Evolutionary conservation across 345 rosid species (phyloP).

Genomic region (Clarkia xantiana): DNA sequence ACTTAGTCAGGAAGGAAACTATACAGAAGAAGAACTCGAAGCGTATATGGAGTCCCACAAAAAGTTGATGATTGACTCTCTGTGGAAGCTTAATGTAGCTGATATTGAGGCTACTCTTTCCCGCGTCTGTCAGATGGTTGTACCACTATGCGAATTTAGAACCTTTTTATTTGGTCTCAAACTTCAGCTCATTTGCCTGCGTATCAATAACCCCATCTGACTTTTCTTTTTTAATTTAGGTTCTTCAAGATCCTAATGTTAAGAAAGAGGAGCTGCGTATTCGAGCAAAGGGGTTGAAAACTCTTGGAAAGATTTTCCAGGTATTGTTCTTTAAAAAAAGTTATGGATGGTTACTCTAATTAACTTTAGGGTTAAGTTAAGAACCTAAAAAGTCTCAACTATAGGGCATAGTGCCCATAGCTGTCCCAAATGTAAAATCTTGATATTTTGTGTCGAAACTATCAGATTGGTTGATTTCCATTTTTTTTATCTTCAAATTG

Average conservation of each 20-base stretch:
- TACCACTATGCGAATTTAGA: constrained; percentile 10
- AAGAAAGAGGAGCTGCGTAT: constrained; percentile 84
- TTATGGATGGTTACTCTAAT: too few relatives aligned
- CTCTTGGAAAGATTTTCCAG: constrained; percentile 94
- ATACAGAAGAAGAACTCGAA: constrained; percentile 87
- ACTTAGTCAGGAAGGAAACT: constrained; percentile 66
- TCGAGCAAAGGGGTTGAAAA: constrained; percentile 87
- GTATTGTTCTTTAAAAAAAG: constrained; percentile 15
- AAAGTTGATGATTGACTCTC: constrained; percentile 80
- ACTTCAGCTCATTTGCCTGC: constrained; percentile 3
- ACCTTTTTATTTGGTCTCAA: constrained; percentile 2
- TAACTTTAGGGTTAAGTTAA: too few relatives aligned
- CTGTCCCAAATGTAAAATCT: too few relatives aligned
- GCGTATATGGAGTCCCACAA: constrained; percentile 73
- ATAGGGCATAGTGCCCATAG: too few relatives aligned
- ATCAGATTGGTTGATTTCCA: too few relatives aligned
- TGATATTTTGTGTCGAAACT: too few relatives aligned
- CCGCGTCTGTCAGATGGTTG: constrained; percentile 95
- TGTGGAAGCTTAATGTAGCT: constrained; percentile 97
- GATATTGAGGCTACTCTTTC: constrained; percentile 93
- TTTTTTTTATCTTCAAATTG: too few relatives aligned
- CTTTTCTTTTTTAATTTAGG: constrained; percentile 33
- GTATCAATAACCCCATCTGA: background rate
- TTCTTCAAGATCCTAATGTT: constrained; percentile 77
- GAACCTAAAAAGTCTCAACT: too few relatives aligned